A percentile compares a stretch with the other conserved stretches of the same genome.
phyloP scores from a whole-genome alignment of 2,329 filamentous ascomycete genomes.

The Aureobasidium zeae region DNA sequence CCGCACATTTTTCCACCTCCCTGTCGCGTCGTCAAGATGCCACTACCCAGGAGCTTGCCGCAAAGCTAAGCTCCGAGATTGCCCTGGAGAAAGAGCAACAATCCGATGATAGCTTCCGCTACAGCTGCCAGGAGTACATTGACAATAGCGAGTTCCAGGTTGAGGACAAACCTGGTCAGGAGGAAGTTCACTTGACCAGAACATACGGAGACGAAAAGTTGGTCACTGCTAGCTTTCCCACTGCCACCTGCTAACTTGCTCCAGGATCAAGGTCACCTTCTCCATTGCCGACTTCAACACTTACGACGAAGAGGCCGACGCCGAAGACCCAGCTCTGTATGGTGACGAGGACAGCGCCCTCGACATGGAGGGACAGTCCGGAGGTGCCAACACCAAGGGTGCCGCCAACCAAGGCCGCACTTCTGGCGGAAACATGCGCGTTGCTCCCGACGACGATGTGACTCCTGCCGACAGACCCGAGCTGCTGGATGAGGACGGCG shows the following conservation, averaged over 20 bases:
- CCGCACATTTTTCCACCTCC: conserved; percentile 37
- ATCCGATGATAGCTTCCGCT: conserved; percentile 51
- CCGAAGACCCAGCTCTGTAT: conserved; percentile 25
- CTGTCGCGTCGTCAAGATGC: conserved; percentile 26
- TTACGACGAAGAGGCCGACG: conserved; percentile 19
- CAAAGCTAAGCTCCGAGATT: conserved; percentile 79
- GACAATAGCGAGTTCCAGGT: conserved; percentile 70
- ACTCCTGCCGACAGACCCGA: conserved; percentile 51
- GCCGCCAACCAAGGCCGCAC: conserved; percentile 46
- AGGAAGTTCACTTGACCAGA: conserved; percentile 78
- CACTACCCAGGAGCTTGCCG: conserved; percentile 69
- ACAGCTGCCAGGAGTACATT: conserved; percentile 69
- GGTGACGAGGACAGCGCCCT: conserved; percentile 30
- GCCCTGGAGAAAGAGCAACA: conserved; percentile 72
- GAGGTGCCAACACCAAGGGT: conserved; percentile 49
- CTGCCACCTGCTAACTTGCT: conserved; percentile 14
- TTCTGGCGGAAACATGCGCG: conserved; percentile 43
- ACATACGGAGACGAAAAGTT: conserved; percentile 83
- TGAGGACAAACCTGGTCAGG: conserved; percentile 70
- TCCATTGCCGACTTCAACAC: conserved; percentile 71
- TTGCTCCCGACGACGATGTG: conserved; percentile 47
- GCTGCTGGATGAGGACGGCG: conserved; percentile 47
- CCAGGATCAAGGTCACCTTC: conserved; percentile 69
- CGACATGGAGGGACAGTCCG: conserved; percentile 40
- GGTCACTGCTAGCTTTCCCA: conserved; percentile 26